These are phyloP conservation scores for Suillus discolor DNA, from an alignment of 768 basidiomycete species.

Conservation along the genomic window DNA sequence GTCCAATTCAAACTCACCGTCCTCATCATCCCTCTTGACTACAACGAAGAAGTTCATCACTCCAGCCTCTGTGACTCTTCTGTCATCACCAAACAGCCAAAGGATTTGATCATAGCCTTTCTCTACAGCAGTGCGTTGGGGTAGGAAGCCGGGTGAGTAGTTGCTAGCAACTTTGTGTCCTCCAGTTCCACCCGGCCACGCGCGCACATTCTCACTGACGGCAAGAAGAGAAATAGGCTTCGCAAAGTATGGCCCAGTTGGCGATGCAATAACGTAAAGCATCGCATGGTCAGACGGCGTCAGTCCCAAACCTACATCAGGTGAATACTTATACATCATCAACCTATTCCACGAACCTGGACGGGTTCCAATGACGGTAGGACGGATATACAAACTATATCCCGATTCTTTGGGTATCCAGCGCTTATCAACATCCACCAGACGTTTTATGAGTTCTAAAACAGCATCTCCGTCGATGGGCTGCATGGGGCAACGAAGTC, in stretches of 20 bases:
- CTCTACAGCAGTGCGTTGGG: slow-evolving; percentile 65
- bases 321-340: background rate
- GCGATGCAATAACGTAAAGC: slow-evolving; percentile 83
- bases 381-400: slow-evolving; percentile 86
- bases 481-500: slow-evolving; percentile 18
- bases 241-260: slow-evolving; percentile 53
- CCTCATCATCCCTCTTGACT: slow-evolving; percentile 56
- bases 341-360: slow-evolving; percentile 27
- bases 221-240: slow-evolving; percentile 59
- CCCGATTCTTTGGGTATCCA: slow-evolving; percentile 83
- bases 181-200: slow-evolving; percentile 80
- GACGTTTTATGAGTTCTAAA: slow-evolving; percentile 58
- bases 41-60: slow-evolving; percentile 84
- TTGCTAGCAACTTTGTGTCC: slow-evolving; percentile 65
- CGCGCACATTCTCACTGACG: slow-evolving; percentile 77
- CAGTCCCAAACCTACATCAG: slow-evolving; percentile 55
- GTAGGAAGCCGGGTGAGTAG: slow-evolving; percentile 61
- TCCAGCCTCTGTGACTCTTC: slow-evolving; percentile 59
- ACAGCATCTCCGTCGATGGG: slow-evolving; percentile 49
- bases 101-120: slow-evolving; percentile 78
- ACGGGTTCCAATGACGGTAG: slow-evolving; percentile 62
- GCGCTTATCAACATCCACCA: slow-evolving; percentile 70
- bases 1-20: slow-evolving; percentile 35
- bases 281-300: slow-evolving; percentile 77
- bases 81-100: slow-evolving; percentile 72